Evolutionary conservation across 768 basidiomycete genomes (phyloP).

Genomic region (Gelatoporia subvermispora): DNA sequence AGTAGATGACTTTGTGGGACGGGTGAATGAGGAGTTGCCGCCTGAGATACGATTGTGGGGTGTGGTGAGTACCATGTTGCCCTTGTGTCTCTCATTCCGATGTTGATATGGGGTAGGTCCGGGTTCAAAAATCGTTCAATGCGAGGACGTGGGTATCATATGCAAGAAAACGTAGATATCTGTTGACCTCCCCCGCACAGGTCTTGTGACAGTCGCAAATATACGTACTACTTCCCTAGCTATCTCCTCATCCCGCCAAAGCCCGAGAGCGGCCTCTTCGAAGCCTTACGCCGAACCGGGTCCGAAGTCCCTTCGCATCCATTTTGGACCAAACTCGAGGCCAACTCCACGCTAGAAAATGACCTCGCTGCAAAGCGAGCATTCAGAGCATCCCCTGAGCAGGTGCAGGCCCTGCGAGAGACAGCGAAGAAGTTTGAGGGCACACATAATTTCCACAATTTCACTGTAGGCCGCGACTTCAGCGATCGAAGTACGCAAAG

Average conservation of each 20-base stretch:
- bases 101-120: slow-evolving; percentile 35
- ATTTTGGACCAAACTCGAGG: slow-evolving; percentile 54
- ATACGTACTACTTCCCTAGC: slow-evolving; percentile 95
- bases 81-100: not conserved
- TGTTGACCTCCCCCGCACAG: slow-evolving; percentile 33
- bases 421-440: slow-evolving; percentile 68
- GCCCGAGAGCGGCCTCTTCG: slow-evolving; percentile 60
- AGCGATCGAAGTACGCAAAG: slow-evolving; percentile 77
- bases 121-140: slow-evolving; percentile 80
- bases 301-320: slow-evolving; percentile 33
- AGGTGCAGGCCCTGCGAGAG: slow-evolving; percentile 51
- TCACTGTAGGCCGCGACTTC: slow-evolving; percentile 86
- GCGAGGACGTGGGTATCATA: slow-evolving; percentile 57
- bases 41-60: slow-evolving; percentile 92
- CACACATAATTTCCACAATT: slow-evolving; percentile 97
- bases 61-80: slow-evolving; percentile 47
- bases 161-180: not conserved
- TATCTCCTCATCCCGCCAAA: slow-evolving; percentile 90
- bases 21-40: slow-evolving; percentile 85
- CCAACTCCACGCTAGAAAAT: slow-evolving; percentile 41
- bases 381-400: slow-evolving; percentile 59
- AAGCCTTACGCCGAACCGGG: slow-evolving; percentile 33
- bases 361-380: slow-evolving; percentile 62
- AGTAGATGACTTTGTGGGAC: slow-evolving; percentile 60
- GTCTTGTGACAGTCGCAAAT: slow-evolving; percentile 91